These are phyloP conservation scores for Suillus decipiens DNA, from an alignment of 768 basidiomycete species.

Conservation along the genomic window DNA sequence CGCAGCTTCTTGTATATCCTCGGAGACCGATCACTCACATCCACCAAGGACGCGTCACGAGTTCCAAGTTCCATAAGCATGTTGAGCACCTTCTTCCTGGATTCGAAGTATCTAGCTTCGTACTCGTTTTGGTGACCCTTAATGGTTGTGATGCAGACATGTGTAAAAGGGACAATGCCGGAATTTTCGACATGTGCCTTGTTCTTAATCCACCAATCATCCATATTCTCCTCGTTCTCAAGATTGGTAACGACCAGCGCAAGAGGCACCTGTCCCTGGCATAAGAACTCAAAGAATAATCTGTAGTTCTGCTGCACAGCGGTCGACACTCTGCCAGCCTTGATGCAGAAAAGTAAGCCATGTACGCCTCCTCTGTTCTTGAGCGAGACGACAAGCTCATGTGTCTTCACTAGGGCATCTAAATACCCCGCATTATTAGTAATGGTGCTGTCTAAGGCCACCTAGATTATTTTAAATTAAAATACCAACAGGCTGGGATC, in stretches of 20 bases:
- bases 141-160: too few relatives aligned
- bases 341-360: conserved; percentile 41
- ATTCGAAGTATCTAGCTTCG: conserved; percentile 16
- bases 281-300: too few relatives aligned
- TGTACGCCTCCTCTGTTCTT: conserved; percentile 36
- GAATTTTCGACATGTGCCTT: too few relatives aligned
- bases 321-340: conserved; percentile 28
- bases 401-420: conserved; percentile 30
- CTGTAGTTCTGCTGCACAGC: conserved; percentile 11
- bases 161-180: too few relatives aligned
- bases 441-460: conserved; percentile 30
- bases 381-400: conserved; percentile 35
- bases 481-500: too few relatives aligned
- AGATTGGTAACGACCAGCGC: too few relatives aligned
- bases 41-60: neutral
- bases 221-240: too few relatives aligned
- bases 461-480: too few relatives aligned
- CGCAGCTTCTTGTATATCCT: neutral
- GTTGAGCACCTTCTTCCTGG: conserved; percentile 24
- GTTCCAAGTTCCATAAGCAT: conserved; percentile 16
- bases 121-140: neutral
- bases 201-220: too few relatives aligned
- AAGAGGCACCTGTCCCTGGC: too few relatives aligned
- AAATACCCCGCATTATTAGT: conserved; percentile 25
- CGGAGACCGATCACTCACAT: neutral